Conservation (phyloP, 2,329 filamentous ascomycete genomes). For the Emergomyces africanus region DNA sequence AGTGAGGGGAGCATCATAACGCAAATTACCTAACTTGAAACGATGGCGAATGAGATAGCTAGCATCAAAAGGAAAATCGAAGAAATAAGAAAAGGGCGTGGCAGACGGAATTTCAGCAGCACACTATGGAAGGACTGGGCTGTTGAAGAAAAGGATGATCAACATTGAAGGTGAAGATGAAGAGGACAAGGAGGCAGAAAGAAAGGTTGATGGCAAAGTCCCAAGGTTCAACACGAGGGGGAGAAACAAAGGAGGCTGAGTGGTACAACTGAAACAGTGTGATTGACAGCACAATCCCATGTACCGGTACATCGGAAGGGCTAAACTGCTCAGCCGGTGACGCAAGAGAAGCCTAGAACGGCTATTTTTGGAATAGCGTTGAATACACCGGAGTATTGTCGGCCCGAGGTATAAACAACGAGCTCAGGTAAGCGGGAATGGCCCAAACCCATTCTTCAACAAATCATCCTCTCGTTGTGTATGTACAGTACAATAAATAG, state of each 20-base stretch:
- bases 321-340: background rate
- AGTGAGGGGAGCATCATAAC: slow-evolving; percentile 26
- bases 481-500: too few species aligned
- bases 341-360: background rate
- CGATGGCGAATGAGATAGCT: background rate
- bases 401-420: too few species aligned
- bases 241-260: background rate
- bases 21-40: slow-evolving; percentile 4
- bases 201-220: background rate
- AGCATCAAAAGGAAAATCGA: background rate
- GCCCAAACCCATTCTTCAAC: too few species aligned
- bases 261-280: background rate
- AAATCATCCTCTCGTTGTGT: too few species aligned
- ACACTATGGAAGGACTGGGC: background rate
- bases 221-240: background rate
- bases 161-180: background rate
- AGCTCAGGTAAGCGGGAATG: too few species aligned
- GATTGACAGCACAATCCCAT: background rate
- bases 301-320: background rate
- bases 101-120: background rate
- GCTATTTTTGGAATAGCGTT: background rate
- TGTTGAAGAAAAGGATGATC: background rate
- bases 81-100: background rate
- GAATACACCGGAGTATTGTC: background rate
- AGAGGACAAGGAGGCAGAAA: background rate